A percentile compares a stretch with the other conserved stretches of the same genome.
Evolutionary conservation across 108 stramenopile species (phyloP).

Genomic region (Pinguiococcus pyrenoidosus): DNA sequence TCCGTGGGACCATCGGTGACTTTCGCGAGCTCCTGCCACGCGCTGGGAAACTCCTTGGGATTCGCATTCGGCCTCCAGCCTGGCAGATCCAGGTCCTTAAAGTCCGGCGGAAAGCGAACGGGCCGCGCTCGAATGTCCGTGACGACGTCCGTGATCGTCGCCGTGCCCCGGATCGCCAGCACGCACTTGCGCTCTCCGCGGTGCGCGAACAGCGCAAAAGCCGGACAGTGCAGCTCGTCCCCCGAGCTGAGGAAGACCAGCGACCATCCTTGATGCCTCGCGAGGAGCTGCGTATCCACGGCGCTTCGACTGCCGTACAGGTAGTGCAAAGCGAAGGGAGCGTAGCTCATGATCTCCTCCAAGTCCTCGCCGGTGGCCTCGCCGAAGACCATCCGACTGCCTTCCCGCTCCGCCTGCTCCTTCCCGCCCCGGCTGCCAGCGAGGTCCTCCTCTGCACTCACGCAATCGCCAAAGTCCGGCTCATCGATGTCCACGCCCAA

Average conservation of each 20-base stretch:
- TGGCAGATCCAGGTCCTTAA: background rate
- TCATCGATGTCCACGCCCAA: too few species aligned
- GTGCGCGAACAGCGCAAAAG: conserved; percentile 14
- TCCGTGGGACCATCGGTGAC: too few species aligned
- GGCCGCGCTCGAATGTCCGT: conserved; percentile 84
- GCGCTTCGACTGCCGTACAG: conserved; percentile 66
- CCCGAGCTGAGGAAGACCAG: conserved; percentile 34
- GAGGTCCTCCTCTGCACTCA: too few species aligned
- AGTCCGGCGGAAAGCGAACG: conserved; percentile 51
- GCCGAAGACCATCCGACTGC: too few species aligned
- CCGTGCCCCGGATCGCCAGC: conserved; percentile 65
- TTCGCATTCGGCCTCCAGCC: background rate
- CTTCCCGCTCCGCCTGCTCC: too few species aligned
- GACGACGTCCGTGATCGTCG: conserved; percentile 79
- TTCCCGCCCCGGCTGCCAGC: too few species aligned
- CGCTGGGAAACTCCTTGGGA: background rate
- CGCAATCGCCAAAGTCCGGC: too few species aligned
- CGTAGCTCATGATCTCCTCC: conserved; percentile 42
- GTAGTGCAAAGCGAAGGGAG: conserved; percentile 74
- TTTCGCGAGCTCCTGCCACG: conserved; percentile 6
- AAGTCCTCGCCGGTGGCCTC: too few species aligned
- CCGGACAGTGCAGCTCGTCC: conserved; percentile 43
- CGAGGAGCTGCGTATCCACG: conserved; percentile 77
- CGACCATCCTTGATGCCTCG: conserved; percentile 67
- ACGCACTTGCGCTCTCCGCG: background rate